A percentile compares a stretch with the other conserved stretches of the same genome.
Conservation (phyloP, 768 basidiomycete genomes). For the Cytidiella melzeri region DNA sequence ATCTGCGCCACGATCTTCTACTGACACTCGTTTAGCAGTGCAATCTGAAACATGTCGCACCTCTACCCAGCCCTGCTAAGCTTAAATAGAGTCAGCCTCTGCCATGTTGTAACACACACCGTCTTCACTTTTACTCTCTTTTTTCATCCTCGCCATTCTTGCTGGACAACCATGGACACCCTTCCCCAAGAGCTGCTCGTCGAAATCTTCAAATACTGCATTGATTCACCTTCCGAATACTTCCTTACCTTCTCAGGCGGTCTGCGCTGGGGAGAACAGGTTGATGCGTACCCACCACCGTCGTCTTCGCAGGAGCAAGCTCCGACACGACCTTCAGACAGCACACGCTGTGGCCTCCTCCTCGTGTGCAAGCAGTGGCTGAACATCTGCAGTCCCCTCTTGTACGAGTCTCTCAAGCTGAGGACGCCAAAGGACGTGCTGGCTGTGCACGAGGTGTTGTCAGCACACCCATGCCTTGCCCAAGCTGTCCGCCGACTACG, state of each 20-base stretch:
- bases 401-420: neutral
- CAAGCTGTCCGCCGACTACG: constrained; percentile 1
- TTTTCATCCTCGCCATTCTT: too few species aligned
- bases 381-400: neutral
- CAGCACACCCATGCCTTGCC: neutral
- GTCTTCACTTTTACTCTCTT: too few species aligned
- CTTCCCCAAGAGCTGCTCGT: neutral
- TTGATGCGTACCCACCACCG: neutral
- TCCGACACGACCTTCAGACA: neutral
- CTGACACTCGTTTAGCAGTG: too few species aligned
- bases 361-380: constrained; percentile 8
- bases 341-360: too few species aligned
- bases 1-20: too few species aligned
- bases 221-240: neutral
- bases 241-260: neutral
- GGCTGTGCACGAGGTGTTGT: neutral
- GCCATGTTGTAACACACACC: too few species aligned
- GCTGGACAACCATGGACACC: neutral
- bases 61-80: too few species aligned
- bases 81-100: too few species aligned
- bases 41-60: too few species aligned
- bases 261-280: neutral
- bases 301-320: neutral
- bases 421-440: neutral
- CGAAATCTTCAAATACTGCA: neutral